Evolutionary conservation across 192 early-diverging fungal genomes (phyloP).

Genomic region (Nowakowskiella sp.): DNA sequence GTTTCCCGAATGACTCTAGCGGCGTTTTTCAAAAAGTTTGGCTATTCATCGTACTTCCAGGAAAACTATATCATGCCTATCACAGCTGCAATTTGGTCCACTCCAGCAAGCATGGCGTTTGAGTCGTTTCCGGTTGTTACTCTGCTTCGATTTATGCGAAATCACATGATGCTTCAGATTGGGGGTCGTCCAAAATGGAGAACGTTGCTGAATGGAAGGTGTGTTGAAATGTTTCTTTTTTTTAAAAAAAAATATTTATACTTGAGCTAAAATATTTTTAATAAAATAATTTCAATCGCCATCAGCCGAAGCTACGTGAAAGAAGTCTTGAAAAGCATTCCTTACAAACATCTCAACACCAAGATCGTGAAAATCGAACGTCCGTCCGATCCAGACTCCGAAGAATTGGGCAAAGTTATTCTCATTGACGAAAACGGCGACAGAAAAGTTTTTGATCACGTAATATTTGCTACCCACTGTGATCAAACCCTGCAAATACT

Average conservation of each 20-base stretch:
- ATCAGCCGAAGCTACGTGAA: constrained; percentile 34
- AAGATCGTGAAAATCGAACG: constrained; percentile 26
- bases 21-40: constrained; percentile 41
- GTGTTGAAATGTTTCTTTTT: constrained; percentile 6
- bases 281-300: too few species aligned
- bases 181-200: constrained; percentile 46
- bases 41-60: constrained; percentile 48
- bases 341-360: constrained; percentile 30
- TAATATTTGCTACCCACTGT: constrained; percentile 52
- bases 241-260: too few species aligned
- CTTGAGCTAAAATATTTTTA: too few species aligned
- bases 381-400: constrained; percentile 5
- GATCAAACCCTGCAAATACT: constrained; percentile 50
- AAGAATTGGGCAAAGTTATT: neutral
- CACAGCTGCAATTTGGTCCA: constrained; percentile 61
- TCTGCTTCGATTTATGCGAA: constrained; percentile 53
- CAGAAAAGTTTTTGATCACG: constrained; percentile 40
- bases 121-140: constrained; percentile 54
- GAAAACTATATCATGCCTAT: constrained; percentile 61
- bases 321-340: constrained; percentile 22
- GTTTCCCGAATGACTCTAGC: constrained; percentile 36
- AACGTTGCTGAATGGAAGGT: constrained; percentile 48
- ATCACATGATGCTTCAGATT: constrained; percentile 50
- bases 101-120: constrained; percentile 46
- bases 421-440: constrained; percentile 30